Evolutionary conservation across 2,329 filamentous ascomycete genomes (phyloP).

Genomic region (Fusarium cicatricum): DNA sequence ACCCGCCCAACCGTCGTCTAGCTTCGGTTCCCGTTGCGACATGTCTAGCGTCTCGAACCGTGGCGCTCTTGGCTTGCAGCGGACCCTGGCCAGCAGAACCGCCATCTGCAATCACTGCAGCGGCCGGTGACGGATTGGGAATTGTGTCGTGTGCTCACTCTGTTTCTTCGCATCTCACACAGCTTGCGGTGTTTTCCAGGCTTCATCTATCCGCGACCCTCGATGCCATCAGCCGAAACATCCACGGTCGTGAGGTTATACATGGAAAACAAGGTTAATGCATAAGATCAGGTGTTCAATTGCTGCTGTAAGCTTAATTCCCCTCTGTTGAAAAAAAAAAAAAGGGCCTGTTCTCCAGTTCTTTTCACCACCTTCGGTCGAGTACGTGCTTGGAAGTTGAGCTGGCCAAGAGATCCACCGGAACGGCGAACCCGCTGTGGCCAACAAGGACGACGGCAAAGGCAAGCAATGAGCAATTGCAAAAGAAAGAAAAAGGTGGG

Average conservation of each 20-base stretch:
- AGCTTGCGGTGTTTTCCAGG: conserved; percentile 5
- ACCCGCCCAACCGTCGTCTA: too few species aligned
- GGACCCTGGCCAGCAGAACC: conserved; percentile 4
- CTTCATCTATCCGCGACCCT: neutral
- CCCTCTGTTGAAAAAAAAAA: neutral
- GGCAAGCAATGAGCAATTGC: too few species aligned
- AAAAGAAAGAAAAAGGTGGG: neutral
- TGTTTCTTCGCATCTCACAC: neutral
- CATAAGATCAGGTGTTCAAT: conserved; percentile 10
- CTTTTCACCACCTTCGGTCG: neutral
- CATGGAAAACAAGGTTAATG: conserved; percentile 16
- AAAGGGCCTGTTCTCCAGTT: neutral
- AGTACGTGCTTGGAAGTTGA: too few species aligned
- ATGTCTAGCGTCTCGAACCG: neutral
- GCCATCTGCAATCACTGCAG: conserved; percentile 14
- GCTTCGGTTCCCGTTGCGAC: too few species aligned
- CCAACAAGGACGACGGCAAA: neutral
- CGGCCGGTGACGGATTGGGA: conserved; percentile 34
- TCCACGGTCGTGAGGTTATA: conserved; percentile 6
- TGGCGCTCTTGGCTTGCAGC: conserved; percentile 9
- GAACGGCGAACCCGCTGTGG: neutral
- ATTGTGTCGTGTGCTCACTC: conserved; percentile 30
- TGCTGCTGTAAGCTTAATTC: conserved; percentile 2
- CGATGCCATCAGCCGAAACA: conserved; percentile 3
- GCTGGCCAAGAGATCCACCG: neutral